These are phyloP conservation scores for Cubamyces lactineus DNA, from an alignment of 768 basidiomycete genomes.

Conservation along the genomic window DNA sequence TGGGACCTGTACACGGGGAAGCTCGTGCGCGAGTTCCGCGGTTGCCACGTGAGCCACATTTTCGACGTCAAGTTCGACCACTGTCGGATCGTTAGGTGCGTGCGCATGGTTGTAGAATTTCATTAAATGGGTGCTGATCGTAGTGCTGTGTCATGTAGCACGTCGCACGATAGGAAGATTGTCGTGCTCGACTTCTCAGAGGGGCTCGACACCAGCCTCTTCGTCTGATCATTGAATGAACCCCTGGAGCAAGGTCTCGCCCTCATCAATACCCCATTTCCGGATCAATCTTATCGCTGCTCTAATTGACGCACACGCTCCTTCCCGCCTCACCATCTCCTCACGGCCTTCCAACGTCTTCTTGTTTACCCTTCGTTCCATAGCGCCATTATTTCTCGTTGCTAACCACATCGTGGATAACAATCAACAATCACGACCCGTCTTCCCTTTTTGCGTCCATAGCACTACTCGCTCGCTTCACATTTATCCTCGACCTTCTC, in stretches of 20 bases:
- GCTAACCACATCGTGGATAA: background rate
- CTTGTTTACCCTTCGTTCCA: background rate
- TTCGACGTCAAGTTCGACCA: conserved; percentile 92
- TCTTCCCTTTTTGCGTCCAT: background rate
- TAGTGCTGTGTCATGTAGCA: conserved; percentile 47
- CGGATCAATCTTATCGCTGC: background rate
- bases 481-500: background rate
- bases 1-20: conserved; percentile 75
- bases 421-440: background rate
- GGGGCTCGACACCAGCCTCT: conserved; percentile 46
- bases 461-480: background rate
- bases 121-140: background rate
- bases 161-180: conserved; percentile 85
- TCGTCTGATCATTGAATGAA: conserved; percentile 34
- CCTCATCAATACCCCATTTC: background rate
- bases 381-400: background rate
- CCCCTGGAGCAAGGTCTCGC: background rate
- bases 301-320: conserved; percentile 12
- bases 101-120: conserved; percentile 9
- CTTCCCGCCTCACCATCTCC: background rate
- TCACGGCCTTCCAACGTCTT: background rate
- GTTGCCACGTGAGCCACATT: conserved; percentile 79
- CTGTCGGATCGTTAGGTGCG: conserved; percentile 79
- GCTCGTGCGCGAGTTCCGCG: conserved; percentile 69
- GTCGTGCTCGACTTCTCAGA: conserved; percentile 79